A percentile compares a stretch with the other conserved stretches of the same genome.
phyloP scores from a whole-genome alignment of 2,329 filamentous ascomycete genomes.

The Hymenoscyphus scutula region DNA sequence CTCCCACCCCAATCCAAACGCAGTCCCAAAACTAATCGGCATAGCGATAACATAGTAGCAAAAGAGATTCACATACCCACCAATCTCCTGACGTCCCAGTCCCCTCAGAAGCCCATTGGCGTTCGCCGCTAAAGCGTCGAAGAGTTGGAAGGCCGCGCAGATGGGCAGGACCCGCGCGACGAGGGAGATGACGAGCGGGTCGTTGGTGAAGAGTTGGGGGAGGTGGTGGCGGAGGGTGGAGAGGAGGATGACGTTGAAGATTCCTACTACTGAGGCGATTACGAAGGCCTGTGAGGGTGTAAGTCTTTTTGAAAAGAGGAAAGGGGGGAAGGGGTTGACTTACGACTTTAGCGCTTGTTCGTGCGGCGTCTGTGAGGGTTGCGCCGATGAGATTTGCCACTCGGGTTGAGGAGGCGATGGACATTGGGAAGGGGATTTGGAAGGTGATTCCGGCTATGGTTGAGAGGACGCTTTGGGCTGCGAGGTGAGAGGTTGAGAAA shows the following conservation, averaged over 20 bases:
- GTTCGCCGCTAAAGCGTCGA: constrained; percentile 75
- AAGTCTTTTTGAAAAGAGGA: constrained; percentile 5
- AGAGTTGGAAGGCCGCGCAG: constrained; percentile 84
- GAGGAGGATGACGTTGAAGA: constrained; percentile 74
- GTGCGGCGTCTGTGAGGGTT: constrained; percentile 75
- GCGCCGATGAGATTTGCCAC: constrained; percentile 92
- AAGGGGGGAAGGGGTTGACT: constrained; percentile 14
- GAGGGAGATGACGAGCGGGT: constrained; percentile 65
- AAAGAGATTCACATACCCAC: constrained; percentile 82
- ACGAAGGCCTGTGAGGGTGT: constrained; percentile 49
- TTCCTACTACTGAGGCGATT: constrained; percentile 66
- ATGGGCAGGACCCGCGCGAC: constrained; percentile 72
- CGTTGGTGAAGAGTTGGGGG: constrained; percentile 74
- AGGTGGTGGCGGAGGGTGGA: constrained; percentile 68
- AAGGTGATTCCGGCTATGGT: constrained; percentile 79
- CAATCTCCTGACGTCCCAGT: constrained; percentile 83
- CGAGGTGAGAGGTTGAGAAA: constrained; percentile 75
- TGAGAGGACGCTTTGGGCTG: constrained; percentile 82
- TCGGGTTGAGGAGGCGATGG: constrained; percentile 82
- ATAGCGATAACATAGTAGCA: constrained; percentile 85
- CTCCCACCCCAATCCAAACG: constrained; percentile 74
- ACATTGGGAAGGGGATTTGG: constrained; percentile 88
- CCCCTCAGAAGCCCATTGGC: constrained; percentile 85
- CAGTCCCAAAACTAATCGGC: constrained; percentile 75
- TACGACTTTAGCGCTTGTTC: constrained; percentile 70